Base-by-base conservation (phyloP, 2,329 filamentous ascomycete genomes). In the Neopestalotiopsis sp. region DNA sequence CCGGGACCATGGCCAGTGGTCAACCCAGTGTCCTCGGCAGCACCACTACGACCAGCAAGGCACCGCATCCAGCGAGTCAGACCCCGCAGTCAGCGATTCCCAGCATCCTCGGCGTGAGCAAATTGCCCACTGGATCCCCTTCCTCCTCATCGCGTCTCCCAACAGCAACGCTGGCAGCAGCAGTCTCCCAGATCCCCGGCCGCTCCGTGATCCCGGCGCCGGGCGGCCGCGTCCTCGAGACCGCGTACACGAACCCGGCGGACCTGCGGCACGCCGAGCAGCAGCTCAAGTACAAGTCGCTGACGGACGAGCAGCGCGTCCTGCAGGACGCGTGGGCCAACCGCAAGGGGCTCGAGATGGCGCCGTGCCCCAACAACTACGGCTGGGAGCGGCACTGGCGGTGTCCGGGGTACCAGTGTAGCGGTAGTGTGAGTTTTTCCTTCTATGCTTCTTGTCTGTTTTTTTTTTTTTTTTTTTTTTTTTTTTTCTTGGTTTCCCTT, bases 311-410 rank as follows among this genome's bases (percentile, higher is more conserved):
- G 40, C 66, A 71, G 67, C 58, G 49, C 30, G 38, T 40, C 42
- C 9, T 2, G 24, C 71, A 71, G 66, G 71, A 73, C 61, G 24
- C 7, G 28, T 72, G 71, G 71, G 70, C 71, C 30, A 69, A 45
- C 64, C 2, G n/a, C 4, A 73, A 73, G 69, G 70, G 68, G 13
- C 58, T 32, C 56, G 32, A 66, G 28, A 66, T 72, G 52, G 71
- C 71, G 62, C 70, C 71, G 30, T 73, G 71, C 63, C 71, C 71
- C n/a, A 45, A 12, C 38, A 49, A 40, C 3, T 72, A 45, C 20
- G 10, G 24, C 4, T 73, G 71, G 71, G 7, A 34, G 20, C 63
- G 71, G 20, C 64, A 69, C 34, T 14, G 4, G 7, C 12, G 24
- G 4, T 38, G 45, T 32, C 67, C 67, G 10, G 71, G 71, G 1